These are phyloP conservation scores for Adansonia gregorii DNA, from an alignment of 441 rosid genomes.

Conservation along the genomic window DNA sequence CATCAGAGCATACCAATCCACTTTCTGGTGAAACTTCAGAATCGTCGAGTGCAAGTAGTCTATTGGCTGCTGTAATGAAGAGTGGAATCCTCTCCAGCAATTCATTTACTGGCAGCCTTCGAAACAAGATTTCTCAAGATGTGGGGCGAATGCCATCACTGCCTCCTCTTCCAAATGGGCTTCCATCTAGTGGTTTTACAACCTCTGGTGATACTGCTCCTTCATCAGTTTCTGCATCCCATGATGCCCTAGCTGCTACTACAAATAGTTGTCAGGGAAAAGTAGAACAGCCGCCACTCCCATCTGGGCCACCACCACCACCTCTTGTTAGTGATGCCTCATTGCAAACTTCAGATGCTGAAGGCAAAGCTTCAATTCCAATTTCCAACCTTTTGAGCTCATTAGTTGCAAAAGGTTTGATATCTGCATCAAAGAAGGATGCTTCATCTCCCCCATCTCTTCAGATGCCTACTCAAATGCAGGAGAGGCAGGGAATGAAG, in stretches of 20 bases:
- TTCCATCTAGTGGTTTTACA: slow-evolving; percentile 34
- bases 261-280: slow-evolving; percentile 42
- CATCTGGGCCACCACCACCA: slow-evolving; percentile 47
- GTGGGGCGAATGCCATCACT: slow-evolving; percentile 39
- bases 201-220: slow-evolving; percentile 44
- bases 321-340: slow-evolving; percentile 39
- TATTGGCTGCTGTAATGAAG: slow-evolving; percentile 73
- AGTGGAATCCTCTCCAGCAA: slow-evolving; percentile 66
- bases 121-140: slow-evolving; percentile 40
- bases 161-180: slow-evolving; percentile 48
- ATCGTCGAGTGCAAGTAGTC: slow-evolving; percentile 59
- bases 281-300: slow-evolving; percentile 50
- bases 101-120: slow-evolving; percentile 39
- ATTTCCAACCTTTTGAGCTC: slow-evolving; percentile 87
- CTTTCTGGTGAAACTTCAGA: slow-evolving; percentile 48
- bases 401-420: slow-evolving; percentile 88
- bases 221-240: slow-evolving; percentile 37
- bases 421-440: slow-evolving; percentile 73
- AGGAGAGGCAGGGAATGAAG: slow-evolving; percentile 36
- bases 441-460: slow-evolving; percentile 38
- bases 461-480: slow-evolving; percentile 39
- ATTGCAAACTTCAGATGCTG: slow-evolving; percentile 44
- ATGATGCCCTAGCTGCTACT: slow-evolving; percentile 36
- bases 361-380: slow-evolving; percentile 56
- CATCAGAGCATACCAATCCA: slow-evolving; percentile 41